Percentiles rank a stretch among this genome's conserved stretches.
Evolutionary conservation across 768 basidiomycete species (phyloP).

Genomic region (Rhizopogon sp.): DNA sequence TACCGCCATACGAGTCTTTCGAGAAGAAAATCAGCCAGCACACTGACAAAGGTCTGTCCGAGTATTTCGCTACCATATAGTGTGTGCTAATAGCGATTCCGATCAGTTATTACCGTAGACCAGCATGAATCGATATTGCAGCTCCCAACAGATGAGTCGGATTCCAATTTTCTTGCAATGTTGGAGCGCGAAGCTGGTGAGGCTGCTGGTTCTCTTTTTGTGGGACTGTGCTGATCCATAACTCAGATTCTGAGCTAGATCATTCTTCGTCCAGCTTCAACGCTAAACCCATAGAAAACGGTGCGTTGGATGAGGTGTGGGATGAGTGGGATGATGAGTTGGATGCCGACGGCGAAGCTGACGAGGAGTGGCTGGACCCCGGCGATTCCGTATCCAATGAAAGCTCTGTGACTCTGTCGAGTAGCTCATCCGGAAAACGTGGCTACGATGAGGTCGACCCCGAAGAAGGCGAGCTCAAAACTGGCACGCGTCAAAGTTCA

Average conservation of each 20-base stretch:
- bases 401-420: constrained; percentile 53
- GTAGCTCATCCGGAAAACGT: constrained; percentile 47
- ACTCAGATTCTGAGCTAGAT: constrained; percentile 22
- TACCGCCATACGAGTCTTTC: neutral
- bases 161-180: constrained; percentile 20
- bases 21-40: neutral
- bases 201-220: neutral
- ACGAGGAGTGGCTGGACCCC: constrained; percentile 40
- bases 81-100: neutral
- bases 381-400: constrained; percentile 41
- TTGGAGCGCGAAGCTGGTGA: constrained; percentile 28
- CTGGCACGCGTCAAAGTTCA: constrained; percentile 30
- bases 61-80: neutral
- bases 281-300: constrained; percentile 6
- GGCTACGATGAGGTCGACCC: constrained; percentile 42
- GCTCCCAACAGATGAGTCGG: constrained; percentile 20
- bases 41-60: constrained; percentile 1
- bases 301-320: constrained; percentile 17
- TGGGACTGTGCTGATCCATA: constrained; percentile 5
- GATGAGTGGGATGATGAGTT: constrained; percentile 30
- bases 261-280: constrained; percentile 13
- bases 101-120: neutral
- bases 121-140: neutral
- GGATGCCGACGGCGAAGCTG: constrained; percentile 45
- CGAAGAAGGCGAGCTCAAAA: constrained; percentile 31